Conservation (phyloP, 2,329 filamentous ascomycete species). For the Fusarium sp. region DNA sequence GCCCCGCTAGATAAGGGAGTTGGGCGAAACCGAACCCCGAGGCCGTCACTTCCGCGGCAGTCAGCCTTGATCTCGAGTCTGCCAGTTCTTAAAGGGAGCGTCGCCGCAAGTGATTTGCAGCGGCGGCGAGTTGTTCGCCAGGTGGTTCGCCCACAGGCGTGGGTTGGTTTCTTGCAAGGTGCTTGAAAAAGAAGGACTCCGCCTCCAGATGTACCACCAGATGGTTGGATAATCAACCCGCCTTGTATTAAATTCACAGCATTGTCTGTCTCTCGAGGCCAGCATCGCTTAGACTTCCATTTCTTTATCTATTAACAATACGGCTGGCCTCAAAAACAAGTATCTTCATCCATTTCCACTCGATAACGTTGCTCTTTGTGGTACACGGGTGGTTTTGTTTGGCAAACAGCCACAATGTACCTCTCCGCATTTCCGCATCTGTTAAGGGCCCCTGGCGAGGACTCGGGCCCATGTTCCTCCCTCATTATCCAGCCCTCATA, state of each 20-base stretch:
- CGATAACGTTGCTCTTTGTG: not conserved
- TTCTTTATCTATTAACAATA: not conserved
- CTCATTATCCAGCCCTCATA: not conserved
- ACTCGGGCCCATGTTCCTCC: not conserved
- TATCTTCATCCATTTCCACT: not conserved
- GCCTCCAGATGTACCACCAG: not conserved
- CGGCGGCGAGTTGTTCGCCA: not conserved
- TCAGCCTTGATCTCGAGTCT: not conserved
- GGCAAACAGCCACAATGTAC: not conserved
- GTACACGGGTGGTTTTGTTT: not conserved
- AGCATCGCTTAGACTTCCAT: not conserved
- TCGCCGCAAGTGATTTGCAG: not conserved
- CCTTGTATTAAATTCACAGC: not conserved
- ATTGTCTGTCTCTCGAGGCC: not conserved
- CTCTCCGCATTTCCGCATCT: not conserved
- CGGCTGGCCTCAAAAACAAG: not conserved
- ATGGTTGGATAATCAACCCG: not conserved
- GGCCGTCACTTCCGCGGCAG: not conserved
- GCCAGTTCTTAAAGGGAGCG: not conserved
- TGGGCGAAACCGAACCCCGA: not conserved
- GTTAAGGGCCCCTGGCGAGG: not conserved
- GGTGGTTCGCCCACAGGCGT: not conserved
- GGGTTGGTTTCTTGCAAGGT: not conserved
- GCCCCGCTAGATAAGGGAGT: not conserved
- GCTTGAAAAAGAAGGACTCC: not conserved